Evolutionary conservation across 2,329 filamentous ascomycete species (phyloP), one percentile per base, ranked within the genome.

Genomic region (Parasarocladium wereldwijsianum): DNA sequence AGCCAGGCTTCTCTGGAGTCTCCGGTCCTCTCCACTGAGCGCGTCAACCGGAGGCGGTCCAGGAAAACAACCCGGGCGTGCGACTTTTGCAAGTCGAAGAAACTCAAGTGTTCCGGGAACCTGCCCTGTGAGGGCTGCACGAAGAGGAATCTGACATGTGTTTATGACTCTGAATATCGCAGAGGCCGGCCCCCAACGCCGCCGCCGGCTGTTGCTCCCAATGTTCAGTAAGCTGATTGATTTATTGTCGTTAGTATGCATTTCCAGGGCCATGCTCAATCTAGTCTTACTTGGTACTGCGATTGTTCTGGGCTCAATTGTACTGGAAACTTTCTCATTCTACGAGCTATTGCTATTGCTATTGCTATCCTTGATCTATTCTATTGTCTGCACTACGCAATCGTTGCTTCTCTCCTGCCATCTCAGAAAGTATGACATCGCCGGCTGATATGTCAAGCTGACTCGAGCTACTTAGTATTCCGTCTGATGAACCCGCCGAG

Each of bases 41-140:
- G 19, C 18, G 17, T 29, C 7, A 22, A 22, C 19, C 27, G 27
- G n/a, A 21, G 27, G 12, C 17, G 27, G 17, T 22, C 27, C n/a
- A 29, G 18, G 27, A 58, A 55, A 37, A 50, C 54, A 5, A 53
- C 44, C 29, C 41, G 50, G n/a, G 53, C 53, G 5, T 57, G 54
- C 32, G 53, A 57, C 34, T 40, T 43, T 17, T 57, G 53, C 43
- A 56, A 57, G 38, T 26, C 40, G n/a, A 47, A 48, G 24, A 57
- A 57, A 33, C 39, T 49, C 7, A 50, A 46, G 40, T 57, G 54
- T 36, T 52, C 43, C 7, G 54, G 54, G 0, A 54, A 47, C 1
- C 32, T 50, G 13, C 54, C 54, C 2, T 57, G 54, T 32, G 34
- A 43, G 1, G 38, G 41, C 1, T 57, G 53, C 24, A 39, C 38